These are phyloP conservation scores for Artemisia annua DNA, from an alignment of 129 eudicot genomes.

Conservation along the genomic window DNA sequence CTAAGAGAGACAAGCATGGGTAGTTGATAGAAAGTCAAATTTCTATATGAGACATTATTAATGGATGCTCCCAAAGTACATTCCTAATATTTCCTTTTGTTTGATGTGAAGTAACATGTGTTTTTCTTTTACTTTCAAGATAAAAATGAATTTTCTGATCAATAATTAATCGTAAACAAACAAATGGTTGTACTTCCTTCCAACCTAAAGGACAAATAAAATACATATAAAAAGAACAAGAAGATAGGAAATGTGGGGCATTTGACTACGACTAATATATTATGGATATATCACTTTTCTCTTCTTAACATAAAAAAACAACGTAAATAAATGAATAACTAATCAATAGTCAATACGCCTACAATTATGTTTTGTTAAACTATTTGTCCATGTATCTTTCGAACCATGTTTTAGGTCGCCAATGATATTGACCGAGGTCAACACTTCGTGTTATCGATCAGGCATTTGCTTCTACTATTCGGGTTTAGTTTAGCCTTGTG, in stretches of 20 bases:
- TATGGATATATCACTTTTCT: constrained; percentile 2
- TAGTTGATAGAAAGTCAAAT: constrained; percentile 38
- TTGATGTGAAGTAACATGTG: constrained; percentile 38
- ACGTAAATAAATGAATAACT: too few relatives aligned
- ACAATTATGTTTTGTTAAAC: too few relatives aligned
- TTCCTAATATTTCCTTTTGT: constrained; percentile 37
- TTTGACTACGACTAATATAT: not conserved
- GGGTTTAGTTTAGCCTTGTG: too few relatives aligned
- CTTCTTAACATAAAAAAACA: too few relatives aligned
- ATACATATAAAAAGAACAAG: constrained; percentile 13
- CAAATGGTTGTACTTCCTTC: constrained; percentile 25
- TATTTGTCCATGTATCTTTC: too few relatives aligned
- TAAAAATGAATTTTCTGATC: not conserved
- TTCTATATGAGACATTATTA: constrained; percentile 29
- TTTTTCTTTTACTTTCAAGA: constrained; percentile 8
- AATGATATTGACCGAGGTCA: too few relatives aligned
- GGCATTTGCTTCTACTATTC: too few relatives aligned
- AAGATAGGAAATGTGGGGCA: constrained; percentile 29
- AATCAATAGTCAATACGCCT: too few relatives aligned
- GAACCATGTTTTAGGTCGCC: too few relatives aligned
- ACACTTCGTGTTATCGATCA: too few relatives aligned
- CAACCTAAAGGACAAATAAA: constrained; percentile 20
- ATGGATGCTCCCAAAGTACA: constrained; percentile 42
- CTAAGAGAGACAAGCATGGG: constrained; percentile 31
- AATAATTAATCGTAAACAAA: constrained; percentile 15